phyloP scores from a whole-genome alignment of 2,329 filamentous ascomycete genomes.

The Nannizziopsis barbatae region DNA sequence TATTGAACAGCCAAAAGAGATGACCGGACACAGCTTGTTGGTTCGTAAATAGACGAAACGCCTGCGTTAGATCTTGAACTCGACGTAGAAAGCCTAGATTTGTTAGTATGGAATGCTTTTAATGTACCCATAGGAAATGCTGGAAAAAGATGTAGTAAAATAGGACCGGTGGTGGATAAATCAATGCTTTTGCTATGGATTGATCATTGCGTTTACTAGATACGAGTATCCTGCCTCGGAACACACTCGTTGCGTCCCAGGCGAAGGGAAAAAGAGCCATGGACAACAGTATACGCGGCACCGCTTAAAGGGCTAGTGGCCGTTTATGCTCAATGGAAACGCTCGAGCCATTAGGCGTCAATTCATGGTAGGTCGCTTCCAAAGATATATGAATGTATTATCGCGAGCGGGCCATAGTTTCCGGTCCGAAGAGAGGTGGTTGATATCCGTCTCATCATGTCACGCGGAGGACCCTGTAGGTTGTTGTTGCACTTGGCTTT shows the following conservation, averaged over 20 bases:
- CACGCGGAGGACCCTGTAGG: slow-evolving; percentile 25
- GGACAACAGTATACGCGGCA: no score
- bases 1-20: slow-evolving; percentile 76
- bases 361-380: no score
- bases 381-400: not conserved
- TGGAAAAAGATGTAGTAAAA: not conserved
- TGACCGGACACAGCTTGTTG: slow-evolving; percentile 78
- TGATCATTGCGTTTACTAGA: not conserved
- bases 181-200: not conserved
- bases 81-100: not conserved
- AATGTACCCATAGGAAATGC: no score
- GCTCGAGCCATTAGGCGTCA: no score
- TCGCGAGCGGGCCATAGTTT: no score
- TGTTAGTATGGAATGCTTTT: not conserved
- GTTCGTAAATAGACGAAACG: slow-evolving; percentile 28
- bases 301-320: no score
- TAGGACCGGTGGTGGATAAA: not conserved
- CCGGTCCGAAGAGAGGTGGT: not conserved
- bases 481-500: slow-evolving; percentile 22
- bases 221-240: not conserved
- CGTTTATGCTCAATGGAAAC: no score
- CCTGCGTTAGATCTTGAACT: not conserved
- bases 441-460: slow-evolving; percentile 6
- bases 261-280: no score
- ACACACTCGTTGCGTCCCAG: no score